These are phyloP conservation scores for Nematocida minor DNA, from an alignment of 371 early-diverging fungal genomes.

Conservation along the genomic window DNA sequence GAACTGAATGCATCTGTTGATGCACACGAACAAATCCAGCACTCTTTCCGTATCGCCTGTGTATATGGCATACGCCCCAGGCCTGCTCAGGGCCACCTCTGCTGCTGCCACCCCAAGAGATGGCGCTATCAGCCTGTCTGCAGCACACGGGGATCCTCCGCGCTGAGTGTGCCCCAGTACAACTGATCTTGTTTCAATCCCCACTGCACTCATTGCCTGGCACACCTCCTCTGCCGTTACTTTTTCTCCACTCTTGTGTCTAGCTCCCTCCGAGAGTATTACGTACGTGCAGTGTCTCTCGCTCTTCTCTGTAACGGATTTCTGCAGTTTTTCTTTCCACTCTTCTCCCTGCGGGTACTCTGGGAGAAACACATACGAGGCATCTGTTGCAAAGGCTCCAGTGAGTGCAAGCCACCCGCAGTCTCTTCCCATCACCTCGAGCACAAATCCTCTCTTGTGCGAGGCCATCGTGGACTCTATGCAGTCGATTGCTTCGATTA, in stretches of 20 bases:
- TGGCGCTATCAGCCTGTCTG: slow-evolving; percentile 83
- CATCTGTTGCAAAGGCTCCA: slow-evolving; percentile 83
- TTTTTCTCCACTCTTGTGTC: slow-evolving; percentile 77
- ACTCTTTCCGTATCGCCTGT: slow-evolving; percentile 29
- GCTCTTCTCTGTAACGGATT: background rate
- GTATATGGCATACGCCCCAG: slow-evolving; percentile 73
- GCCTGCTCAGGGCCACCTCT: slow-evolving; percentile 77
- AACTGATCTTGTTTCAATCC: slow-evolving; percentile 84
- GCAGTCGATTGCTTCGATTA: slow-evolving; percentile 87
- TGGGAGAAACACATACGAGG: slow-evolving; percentile 92
- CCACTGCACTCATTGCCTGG: slow-evolving; percentile 72
- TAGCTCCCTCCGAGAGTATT: slow-evolving; percentile 91
- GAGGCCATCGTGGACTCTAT: slow-evolving; percentile 85
- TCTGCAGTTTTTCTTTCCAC: slow-evolving; percentile 65
- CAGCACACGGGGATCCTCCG: slow-evolving; percentile 85
- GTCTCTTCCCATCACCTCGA: slow-evolving; percentile 98
- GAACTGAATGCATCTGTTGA: slow-evolving; percentile 1
- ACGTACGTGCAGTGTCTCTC: slow-evolving; percentile 71
- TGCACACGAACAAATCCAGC: slow-evolving; percentile 1
- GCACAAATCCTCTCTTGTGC: slow-evolving; percentile 92
- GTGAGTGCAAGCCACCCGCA: slow-evolving; percentile 98
- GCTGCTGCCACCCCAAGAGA: slow-evolving; percentile 86
- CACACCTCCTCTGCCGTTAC: slow-evolving; percentile 78
- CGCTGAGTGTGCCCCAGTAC: slow-evolving; percentile 94
- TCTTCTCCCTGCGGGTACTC: slow-evolving; percentile 73